These are phyloP conservation scores for Castanopsis chinensis DNA, from an alignment of 306 rosid species.

Conservation along the genomic window DNA sequence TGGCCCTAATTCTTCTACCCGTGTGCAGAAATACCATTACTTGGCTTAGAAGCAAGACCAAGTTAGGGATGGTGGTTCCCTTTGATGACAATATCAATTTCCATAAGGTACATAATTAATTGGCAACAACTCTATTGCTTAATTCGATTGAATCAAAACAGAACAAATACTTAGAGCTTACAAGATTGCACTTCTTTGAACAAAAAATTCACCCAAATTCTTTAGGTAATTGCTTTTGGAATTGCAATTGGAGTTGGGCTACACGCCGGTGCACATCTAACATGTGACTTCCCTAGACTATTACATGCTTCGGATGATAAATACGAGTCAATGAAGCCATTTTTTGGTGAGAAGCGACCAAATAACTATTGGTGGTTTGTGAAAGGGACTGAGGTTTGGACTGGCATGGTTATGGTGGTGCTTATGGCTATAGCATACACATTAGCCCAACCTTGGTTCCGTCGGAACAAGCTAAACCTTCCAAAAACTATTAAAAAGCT, in stretches of 20 bases:
- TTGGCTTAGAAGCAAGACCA: constrained; percentile 76
- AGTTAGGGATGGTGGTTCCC: constrained; percentile 57
- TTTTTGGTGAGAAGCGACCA: constrained; percentile 58
- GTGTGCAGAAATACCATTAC: constrained; percentile 89
- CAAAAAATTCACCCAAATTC: neutral
- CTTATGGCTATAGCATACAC: constrained; percentile 78
- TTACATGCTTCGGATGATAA: constrained; percentile 55
- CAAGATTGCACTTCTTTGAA: neutral
- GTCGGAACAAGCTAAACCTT: constrained; percentile 51
- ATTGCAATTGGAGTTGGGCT: constrained; percentile 66
- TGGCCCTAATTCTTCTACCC: constrained; percentile 80
- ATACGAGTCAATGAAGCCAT: constrained; percentile 61
- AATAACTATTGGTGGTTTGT: constrained; percentile 90
- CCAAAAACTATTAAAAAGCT: constrained; percentile 64
- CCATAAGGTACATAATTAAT: constrained; percentile 52
- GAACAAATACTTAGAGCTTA: neutral
- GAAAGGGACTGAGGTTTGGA: constrained; percentile 88
- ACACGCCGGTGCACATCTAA: constrained; percentile 68
- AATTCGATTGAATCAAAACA: neutral
- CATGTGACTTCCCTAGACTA: constrained; percentile 80
- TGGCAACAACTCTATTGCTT: neutral
- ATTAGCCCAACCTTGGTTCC: constrained; percentile 89
- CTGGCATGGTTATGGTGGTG: constrained; percentile 71
- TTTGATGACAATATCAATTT: constrained; percentile 89
- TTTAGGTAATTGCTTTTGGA: constrained; percentile 71